Percentiles rank a stretch among this genome's conserved stretches.
phyloP scores from a whole-genome alignment of 1,139 yeast species.

The Eremothecium coryli region DNA sequence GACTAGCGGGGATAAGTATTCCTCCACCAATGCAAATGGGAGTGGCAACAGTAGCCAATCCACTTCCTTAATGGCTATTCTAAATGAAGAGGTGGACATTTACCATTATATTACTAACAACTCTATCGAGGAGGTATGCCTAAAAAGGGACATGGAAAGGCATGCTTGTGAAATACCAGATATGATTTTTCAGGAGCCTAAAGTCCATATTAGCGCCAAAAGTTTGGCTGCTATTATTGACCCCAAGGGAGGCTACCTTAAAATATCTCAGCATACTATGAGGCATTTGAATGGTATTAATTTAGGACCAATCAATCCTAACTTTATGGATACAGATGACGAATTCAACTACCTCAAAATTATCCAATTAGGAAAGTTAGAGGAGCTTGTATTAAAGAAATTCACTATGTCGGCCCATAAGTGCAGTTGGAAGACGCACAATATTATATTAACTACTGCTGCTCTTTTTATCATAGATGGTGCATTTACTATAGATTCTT shows the following conservation, averaged over 20 bases:
- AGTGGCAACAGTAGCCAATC: conserved; percentile 9
- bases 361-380: conserved; percentile 27
- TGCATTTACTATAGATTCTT: conserved; percentile 24
- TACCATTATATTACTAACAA: conserved; percentile 23
- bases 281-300: background rate
- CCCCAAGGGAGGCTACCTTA: conserved; percentile 27
- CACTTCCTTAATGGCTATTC: conserved; percentile 13
- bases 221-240: conserved; percentile 21
- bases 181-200: background rate
- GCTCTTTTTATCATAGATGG: conserved; percentile 39
- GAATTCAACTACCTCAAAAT: conserved; percentile 22
- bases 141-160: conserved; percentile 15
- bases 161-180: conserved; percentile 6
- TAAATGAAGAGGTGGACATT: conserved; percentile 24
- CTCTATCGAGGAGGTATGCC: conserved; percentile 13
- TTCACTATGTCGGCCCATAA: conserved; percentile 26
- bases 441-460: conserved; percentile 37
- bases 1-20: background rate
- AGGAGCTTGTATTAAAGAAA: conserved; percentile 15
- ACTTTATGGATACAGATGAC: background rate
- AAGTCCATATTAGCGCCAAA: conserved; percentile 10
- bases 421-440: conserved; percentile 35
- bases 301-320: background rate
- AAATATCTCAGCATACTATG: conserved; percentile 11
- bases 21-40: background rate